Base-by-base conservation (phyloP, 2,329 filamentous ascomycete genomes). In the Diaporthe citrichinensis region DNA sequence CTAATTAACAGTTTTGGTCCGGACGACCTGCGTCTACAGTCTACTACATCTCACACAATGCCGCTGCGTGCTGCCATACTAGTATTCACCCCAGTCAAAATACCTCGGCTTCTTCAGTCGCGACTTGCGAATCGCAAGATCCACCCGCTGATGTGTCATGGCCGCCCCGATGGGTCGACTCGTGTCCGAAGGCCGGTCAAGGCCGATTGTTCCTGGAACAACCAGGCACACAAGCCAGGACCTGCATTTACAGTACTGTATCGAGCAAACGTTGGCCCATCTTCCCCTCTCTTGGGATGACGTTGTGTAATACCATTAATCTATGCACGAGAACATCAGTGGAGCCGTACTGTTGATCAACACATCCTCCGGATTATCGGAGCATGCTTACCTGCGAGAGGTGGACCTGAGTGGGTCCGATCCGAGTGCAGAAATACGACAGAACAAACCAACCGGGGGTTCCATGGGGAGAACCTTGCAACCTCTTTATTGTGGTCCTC, bases 321-420 rank as follows among this genome's bases (percentile, higher is more conserved):
- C 28, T 51, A n/a, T 31, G 41, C 44, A 36, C 7, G n/a, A 49
- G 61, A 67, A 41, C 20, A 67, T 25, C 44, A 51, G 62, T 67
- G 62, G 62, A 25, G 31, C 62, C 20, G 8, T 3, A 4, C 6
- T 23, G 61, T 34, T 36, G 61, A 67, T 67, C 61, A 49, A 34
- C 61, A 67, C 61, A 49, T 67, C 61, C 41, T 67, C 61, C 41
- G 61, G 25, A 34, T 49, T 36, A 36, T 49, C 41, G 41, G 41
- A 49, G 28, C 61, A 67, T 49, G 44, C 17, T n/a, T 15, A 28
- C 28, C 20, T 51, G 34, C 41, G 4, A 34, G 9, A 34, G 25
- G 61, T 67, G 61, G 61, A 28, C 28, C 61, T 34, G 28, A 23
- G 61, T 51, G 61, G 61, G 20, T 25, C 25, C 0, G 34, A 20